Evolutionary conservation across 176 grass and related monocot genomes (phyloP).

Genomic region (Chrysopogon serrulatus): DNA sequence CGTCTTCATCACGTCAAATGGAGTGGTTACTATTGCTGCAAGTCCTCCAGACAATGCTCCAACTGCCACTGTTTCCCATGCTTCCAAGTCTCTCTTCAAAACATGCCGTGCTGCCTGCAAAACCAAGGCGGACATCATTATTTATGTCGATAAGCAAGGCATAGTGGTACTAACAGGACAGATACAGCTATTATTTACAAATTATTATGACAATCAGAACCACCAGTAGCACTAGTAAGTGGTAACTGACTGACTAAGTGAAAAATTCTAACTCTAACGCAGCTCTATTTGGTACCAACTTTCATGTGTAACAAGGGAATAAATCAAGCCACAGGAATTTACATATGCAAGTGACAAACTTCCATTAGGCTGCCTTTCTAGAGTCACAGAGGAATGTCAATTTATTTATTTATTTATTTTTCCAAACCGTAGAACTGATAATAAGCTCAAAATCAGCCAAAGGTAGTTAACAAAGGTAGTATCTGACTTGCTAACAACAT

Average conservation of each 20-base stretch:
- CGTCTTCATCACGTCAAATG: constrained; percentile 96
- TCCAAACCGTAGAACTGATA: not conserved
- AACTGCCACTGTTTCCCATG: constrained; percentile 82
- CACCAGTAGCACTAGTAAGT: not conserved
- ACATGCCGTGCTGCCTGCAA: constrained; percentile 65
- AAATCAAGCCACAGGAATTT: not conserved
- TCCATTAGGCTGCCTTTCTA: not conserved
- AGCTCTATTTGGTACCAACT: not conserved
- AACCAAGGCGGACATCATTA: not conserved
- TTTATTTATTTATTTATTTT: too few relatives aligned
- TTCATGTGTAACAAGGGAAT: not conserved
- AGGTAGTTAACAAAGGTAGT: not conserved
- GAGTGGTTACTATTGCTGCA: constrained; percentile 85
- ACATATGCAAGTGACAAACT: not conserved
- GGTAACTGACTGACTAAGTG: not conserved
- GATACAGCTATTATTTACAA: not conserved
- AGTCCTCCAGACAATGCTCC: constrained; percentile 87
- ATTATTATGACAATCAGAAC: not conserved
- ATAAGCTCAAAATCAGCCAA: not conserved
- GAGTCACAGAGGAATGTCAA: not conserved
- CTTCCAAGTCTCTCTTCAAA: constrained; percentile 68
- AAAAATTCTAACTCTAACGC: not conserved
- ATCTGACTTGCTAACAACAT: not conserved
- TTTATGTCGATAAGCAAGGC: not conserved
- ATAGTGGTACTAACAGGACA: not conserved